phyloP scores from a whole-genome alignment of 2,329 filamentous ascomycete genomes.

The Trichoderma sp. region DNA sequence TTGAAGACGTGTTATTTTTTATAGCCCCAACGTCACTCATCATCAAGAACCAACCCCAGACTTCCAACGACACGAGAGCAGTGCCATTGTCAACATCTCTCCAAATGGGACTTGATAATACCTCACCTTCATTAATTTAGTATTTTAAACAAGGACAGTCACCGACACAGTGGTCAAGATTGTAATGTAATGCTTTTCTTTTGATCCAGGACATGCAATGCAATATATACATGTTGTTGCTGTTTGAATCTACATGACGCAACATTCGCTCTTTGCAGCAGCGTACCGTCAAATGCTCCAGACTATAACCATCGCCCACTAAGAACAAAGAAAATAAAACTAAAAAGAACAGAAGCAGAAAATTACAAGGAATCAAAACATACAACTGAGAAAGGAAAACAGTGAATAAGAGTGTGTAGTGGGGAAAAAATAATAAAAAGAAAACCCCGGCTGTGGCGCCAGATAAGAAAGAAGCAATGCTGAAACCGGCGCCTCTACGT shows the following conservation, averaged over 20 bases:
- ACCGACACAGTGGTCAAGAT: neutral
- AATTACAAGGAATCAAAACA: constrained; percentile 12
- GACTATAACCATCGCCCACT: neutral
- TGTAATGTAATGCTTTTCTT: neutral
- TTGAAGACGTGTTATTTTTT: neutral
- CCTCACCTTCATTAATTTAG: too few species aligned
- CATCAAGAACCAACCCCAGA: neutral
- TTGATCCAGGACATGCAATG: constrained; percentile 3
- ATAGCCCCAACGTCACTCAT: neutral
- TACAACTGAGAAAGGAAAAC: constrained; percentile 7
- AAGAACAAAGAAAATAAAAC: neutral
- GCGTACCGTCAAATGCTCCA: constrained; percentile 13
- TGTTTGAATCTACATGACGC: constrained; percentile 9
- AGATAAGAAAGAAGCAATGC: constrained; percentile 17
- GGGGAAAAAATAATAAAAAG: neutral
- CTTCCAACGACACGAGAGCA: neutral
- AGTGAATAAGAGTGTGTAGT: neutral
- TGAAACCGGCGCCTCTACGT: constrained; percentile 23
- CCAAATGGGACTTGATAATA: too few species aligned
- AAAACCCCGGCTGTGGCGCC: constrained; percentile 2
- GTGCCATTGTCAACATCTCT: neutral
- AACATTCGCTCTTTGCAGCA: constrained; percentile 14
- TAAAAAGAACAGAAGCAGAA: neutral
- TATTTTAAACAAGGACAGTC: neutral
- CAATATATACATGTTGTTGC: constrained; percentile 11